phyloP scores from a whole-genome alignment of 2,329 filamentous ascomycete species.

The Exserohilum rostratum region DNA sequence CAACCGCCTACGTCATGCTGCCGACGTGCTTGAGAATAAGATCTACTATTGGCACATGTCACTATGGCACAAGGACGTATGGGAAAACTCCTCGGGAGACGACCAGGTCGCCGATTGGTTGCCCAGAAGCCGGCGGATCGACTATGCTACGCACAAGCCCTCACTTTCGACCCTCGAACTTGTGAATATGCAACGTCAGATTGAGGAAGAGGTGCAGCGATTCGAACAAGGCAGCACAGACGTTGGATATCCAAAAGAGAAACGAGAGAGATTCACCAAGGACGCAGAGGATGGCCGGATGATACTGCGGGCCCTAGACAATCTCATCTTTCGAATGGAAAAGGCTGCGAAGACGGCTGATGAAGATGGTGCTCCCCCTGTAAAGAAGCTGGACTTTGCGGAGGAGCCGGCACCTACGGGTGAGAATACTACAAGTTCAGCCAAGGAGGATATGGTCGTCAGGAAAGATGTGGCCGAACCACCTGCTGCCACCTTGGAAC shows the following conservation, averaged over 20 bases:
- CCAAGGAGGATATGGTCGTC: not conserved
- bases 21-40: constrained; percentile 22
- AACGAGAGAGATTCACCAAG: constrained; percentile 23
- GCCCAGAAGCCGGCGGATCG: constrained; percentile 5
- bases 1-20: constrained; percentile 23
- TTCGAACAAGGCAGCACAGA: constrained; percentile 25
- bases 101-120: constrained; percentile 18
- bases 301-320: constrained; percentile 27
- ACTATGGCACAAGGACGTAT: constrained; percentile 27
- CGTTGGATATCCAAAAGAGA: constrained; percentile 7
- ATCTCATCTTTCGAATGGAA: constrained; percentile 20
- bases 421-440: not conserved
- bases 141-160: constrained; percentile 19
- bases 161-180: constrained; percentile 27
- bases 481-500: not conserved
- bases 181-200: constrained; percentile 20
- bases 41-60: constrained; percentile 23
- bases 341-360: not conserved
- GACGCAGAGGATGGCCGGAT: constrained; percentile 32
- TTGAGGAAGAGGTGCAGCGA: constrained; percentile 22
- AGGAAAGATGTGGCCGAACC: constrained; percentile 2
- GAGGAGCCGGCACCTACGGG: not conserved
- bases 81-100: constrained; percentile 4
- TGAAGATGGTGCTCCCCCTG: not conserved
- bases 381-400: not conserved